These are phyloP conservation scores for Mycena amicta DNA, from an alignment of 768 basidiomycete genomes.

Conservation along the genomic window DNA sequence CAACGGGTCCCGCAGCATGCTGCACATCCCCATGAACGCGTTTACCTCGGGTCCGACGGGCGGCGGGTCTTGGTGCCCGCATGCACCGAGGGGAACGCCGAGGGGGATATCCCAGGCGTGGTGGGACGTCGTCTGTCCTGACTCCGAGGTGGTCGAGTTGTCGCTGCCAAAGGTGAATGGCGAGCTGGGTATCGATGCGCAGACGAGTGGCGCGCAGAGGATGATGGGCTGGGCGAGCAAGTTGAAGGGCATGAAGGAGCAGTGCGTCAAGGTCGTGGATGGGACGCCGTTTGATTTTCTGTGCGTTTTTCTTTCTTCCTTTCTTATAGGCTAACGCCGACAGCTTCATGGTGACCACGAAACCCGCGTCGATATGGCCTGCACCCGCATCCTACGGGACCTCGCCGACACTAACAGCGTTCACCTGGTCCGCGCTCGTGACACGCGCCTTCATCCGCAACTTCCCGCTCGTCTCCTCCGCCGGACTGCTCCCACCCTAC, in stretches of 20 bases:
- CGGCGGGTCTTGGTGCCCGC: conserved; percentile 12
- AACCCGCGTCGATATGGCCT: conserved; percentile 2
- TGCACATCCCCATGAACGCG: conserved; percentile 20
- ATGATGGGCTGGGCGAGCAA: conserved; percentile 8
- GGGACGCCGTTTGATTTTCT: conserved; percentile 9
- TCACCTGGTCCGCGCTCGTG: conserved; percentile 14
- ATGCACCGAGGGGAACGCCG: not conserved
- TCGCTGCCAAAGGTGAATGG: not conserved
- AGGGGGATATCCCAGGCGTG: conserved; percentile 4
- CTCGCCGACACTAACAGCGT: conserved; percentile 9
- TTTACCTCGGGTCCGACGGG: conserved; percentile 16
- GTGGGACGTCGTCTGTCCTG: conserved; percentile 10
- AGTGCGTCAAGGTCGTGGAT: conserved; percentile 9
- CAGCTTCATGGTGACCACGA: conserved; percentile 5
- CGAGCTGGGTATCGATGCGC: not conserved
- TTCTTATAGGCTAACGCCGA: not conserved
- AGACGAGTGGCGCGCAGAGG: conserved; percentile 5
- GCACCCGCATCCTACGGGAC: not conserved
- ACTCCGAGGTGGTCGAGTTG: conserved; percentile 1
- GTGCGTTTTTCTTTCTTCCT: not conserved
- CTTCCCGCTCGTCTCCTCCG: conserved; percentile 7
- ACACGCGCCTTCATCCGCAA: conserved; percentile 16
- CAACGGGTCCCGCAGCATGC: conserved; percentile 1
- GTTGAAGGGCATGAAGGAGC: conserved; percentile 6
- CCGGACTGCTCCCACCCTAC: not conserved